Evolutionary conservation across 768 basidiomycete genomes (phyloP).

Genomic region (Trametes meyenii): DNA sequence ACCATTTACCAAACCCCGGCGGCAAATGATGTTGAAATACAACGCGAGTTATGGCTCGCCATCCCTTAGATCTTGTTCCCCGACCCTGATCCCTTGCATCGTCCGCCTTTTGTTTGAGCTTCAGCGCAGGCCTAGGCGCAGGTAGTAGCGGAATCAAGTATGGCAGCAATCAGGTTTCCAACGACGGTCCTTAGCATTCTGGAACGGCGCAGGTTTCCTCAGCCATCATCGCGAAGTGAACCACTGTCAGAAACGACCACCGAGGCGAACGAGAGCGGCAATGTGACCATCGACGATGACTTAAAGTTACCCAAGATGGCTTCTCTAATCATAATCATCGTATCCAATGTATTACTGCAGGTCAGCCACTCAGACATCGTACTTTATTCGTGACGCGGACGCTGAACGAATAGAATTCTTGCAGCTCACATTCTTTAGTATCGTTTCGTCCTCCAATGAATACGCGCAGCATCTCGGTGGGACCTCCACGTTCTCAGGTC

Average conservation of each 20-base stretch:
- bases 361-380: constrained; percentile 33
- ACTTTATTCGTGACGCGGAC: neutral
- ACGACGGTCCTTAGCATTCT: constrained; percentile 7
- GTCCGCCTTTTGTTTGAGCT: too few species aligned
- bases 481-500: constrained; percentile 68
- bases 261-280: constrained; percentile 8
- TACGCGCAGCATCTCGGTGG: constrained; percentile 68
- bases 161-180: constrained; percentile 15
- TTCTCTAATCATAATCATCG: constrained; percentile 49
- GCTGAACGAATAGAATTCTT: too few species aligned
- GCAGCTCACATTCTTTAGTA: constrained; percentile 69
- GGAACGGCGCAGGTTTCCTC: neutral
- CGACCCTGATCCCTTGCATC: too few species aligned
- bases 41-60: too few species aligned
- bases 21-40: too few species aligned
- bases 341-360: constrained; percentile 48
- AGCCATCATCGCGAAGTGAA: neutral
- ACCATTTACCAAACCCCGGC: too few species aligned
- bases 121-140: too few species aligned
- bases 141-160: neutral
- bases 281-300: constrained; percentile 32
- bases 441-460: constrained; percentile 65
- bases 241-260: neutral
- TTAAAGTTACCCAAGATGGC: constrained; percentile 51
- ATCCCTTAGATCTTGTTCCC: too few species aligned